A percentile compares a stretch with the other conserved stretches of the same genome.
Conservation (phyloP, 2,329 filamentous ascomycete genomes). For the Colletotrichum spinosum region DNA sequence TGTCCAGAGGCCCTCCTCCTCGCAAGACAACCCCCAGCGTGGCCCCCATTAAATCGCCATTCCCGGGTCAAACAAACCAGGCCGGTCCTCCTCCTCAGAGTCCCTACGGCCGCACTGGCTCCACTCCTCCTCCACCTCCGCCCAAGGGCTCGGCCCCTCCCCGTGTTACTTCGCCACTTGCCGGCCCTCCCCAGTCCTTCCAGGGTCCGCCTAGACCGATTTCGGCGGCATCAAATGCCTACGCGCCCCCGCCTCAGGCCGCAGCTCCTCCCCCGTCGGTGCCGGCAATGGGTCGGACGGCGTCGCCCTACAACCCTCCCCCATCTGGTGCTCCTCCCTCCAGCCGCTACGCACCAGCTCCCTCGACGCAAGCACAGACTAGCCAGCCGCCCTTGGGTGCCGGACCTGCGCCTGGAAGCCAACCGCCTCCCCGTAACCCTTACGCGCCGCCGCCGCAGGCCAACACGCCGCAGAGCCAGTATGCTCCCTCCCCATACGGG, state of each 20-base stretch:
- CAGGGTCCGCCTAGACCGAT: slow-evolving; percentile 61
- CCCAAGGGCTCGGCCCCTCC: slow-evolving; percentile 81
- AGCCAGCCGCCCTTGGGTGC: slow-evolving; percentile 55
- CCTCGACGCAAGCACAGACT: slow-evolving; percentile 64
- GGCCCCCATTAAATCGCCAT: slow-evolving; percentile 79
- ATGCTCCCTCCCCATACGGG: slow-evolving; percentile 68
- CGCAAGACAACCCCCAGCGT: slow-evolving; percentile 80
- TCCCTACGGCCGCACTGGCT: slow-evolving; percentile 70
- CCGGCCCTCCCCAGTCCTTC: slow-evolving; percentile 63
- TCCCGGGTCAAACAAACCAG: slow-evolving; percentile 72
- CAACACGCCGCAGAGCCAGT: slow-evolving; percentile 63
- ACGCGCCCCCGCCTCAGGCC: slow-evolving; percentile 67
- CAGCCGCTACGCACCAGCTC: slow-evolving; percentile 80
- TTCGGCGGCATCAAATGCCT: slow-evolving; percentile 70
- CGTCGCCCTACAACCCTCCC: slow-evolving; percentile 88
- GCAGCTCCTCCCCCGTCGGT: slow-evolving; percentile 47
- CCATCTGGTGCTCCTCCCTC: slow-evolving; percentile 76
- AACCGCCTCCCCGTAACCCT: slow-evolving; percentile 56
- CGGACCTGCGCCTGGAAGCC: slow-evolving; percentile 54
- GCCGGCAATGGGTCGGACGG: slow-evolving; percentile 75
- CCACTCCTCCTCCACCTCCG: slow-evolving; percentile 82
- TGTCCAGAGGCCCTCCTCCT: slow-evolving; percentile 78
- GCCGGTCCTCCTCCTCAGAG: slow-evolving; percentile 68
- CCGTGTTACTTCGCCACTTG: slow-evolving; percentile 78
- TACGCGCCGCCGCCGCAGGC: slow-evolving; percentile 60